phyloP scores from a whole-genome alignment of 2,329 filamentous ascomycete species.

The Paraphaeosphaeria minitans region DNA sequence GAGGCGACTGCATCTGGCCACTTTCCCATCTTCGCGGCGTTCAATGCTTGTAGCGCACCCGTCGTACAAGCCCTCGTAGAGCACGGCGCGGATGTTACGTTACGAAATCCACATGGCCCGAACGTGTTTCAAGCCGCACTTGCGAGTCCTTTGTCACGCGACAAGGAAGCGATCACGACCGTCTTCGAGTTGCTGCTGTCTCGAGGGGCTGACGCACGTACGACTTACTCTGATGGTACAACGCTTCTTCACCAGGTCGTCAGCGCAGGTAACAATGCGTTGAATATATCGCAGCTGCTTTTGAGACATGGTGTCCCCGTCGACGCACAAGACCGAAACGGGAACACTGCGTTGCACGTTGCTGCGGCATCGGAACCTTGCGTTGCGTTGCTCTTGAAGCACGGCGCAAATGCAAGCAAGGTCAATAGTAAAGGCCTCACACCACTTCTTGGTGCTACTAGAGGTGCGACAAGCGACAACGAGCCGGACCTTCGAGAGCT shows the following conservation, averaged over 20 bases:
- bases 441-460: slow-evolving; percentile 27
- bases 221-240: slow-evolving; percentile 33
- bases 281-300: slow-evolving; percentile 29
- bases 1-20: slow-evolving; percentile 28
- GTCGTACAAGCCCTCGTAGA: slow-evolving; percentile 36
- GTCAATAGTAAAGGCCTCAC: slow-evolving; percentile 27
- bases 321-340: slow-evolving; percentile 28
- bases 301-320: slow-evolving; percentile 29
- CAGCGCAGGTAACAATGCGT: slow-evolving; percentile 17
- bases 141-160: slow-evolving; percentile 29
- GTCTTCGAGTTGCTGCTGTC: slow-evolving; percentile 33
- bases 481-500: slow-evolving; percentile 33
- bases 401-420: slow-evolving; percentile 25
- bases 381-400: slow-evolving; percentile 31
- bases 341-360: slow-evolving; percentile 35
- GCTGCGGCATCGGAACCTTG: slow-evolving; percentile 30
- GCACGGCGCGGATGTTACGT: slow-evolving; percentile 34
- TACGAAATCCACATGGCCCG: slow-evolving; percentile 27
- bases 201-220: slow-evolving; percentile 27
- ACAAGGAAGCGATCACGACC: slow-evolving; percentile 27
- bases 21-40: slow-evolving; percentile 35
- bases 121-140: slow-evolving; percentile 35
- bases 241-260: slow-evolving; percentile 40
- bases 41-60: slow-evolving; percentile 30
- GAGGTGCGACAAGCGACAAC: slow-evolving; percentile 15